Conservation (phyloP, 768 basidiomycete species). For the Austroboletus festivus region DNA sequence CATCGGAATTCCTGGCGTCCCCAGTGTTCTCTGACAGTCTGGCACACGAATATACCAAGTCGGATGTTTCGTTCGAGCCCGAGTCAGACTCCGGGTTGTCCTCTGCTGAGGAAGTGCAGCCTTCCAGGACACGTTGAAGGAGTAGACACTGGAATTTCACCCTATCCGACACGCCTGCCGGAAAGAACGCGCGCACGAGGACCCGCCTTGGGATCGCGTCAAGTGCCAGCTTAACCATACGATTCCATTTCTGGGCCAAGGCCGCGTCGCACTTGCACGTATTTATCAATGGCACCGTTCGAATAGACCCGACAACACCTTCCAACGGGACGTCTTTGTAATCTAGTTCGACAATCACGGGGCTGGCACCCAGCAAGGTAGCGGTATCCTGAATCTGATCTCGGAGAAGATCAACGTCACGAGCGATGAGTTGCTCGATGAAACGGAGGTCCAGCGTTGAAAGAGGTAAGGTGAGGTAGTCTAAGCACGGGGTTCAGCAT, state of each 20-base stretch:
- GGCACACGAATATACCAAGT: slow-evolving; percentile 25
- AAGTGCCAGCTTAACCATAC: slow-evolving; percentile 28
- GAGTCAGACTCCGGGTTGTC: slow-evolving; percentile 18
- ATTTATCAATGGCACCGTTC: slow-evolving; percentile 5
- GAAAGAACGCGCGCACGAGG: slow-evolving; percentile 29
- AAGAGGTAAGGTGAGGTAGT: slow-evolving; percentile 19
- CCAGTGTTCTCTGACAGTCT: slow-evolving; percentile 16
- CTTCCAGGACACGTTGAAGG: slow-evolving; percentile 16
- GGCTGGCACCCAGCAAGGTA: slow-evolving; percentile 1
- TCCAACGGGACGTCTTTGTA: slow-evolving; percentile 20
- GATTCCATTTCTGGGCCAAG: slow-evolving; percentile 24
- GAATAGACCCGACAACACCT: slow-evolving; percentile 16
- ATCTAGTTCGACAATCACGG: slow-evolving; percentile 26
- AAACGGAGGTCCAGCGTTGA: slow-evolving; percentile 23
- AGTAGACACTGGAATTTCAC: slow-evolving; percentile 27
- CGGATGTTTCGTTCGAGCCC: slow-evolving; percentile 20
- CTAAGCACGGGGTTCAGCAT: slow-evolving; percentile 9
- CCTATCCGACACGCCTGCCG: slow-evolving; percentile 22
- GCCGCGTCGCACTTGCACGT: slow-evolving; percentile 23
- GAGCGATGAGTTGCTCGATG: slow-evolving; percentile 23
- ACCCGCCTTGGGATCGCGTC: slow-evolving; percentile 19
- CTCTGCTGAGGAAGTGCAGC: slow-evolving; percentile 1
- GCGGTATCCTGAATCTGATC: slow-evolving; percentile 16
- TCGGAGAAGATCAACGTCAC: slow-evolving; percentile 14
- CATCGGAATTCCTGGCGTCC: slow-evolving; percentile 23